These are phyloP conservation scores for Escallonia rubra DNA, from an alignment of 129 eudicot species.

Conservation along the genomic window DNA sequence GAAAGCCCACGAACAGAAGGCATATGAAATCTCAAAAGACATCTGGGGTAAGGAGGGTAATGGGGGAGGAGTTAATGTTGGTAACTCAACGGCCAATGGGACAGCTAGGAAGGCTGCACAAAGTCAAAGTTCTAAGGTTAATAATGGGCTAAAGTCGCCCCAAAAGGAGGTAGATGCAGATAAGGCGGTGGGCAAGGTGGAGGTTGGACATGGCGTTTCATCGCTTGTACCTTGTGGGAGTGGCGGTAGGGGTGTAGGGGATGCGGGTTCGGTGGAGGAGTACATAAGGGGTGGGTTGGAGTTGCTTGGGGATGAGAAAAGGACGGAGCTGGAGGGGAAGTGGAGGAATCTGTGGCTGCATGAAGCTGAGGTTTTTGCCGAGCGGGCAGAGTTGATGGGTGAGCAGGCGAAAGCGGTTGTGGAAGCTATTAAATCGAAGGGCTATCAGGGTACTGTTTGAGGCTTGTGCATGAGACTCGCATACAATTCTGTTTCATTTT, in stretches of 20 bases:
- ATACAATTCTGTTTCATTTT: too few relatives aligned
- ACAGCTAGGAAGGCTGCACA: background rate
- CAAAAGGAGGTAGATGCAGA: background rate
- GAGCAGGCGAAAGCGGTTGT: background rate
- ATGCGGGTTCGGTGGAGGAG: background rate
- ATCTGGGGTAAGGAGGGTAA: slow-evolving; percentile 41
- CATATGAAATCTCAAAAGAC: slow-evolving; percentile 43
- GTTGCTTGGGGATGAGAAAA: background rate
- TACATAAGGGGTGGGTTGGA: background rate
- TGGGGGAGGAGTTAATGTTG: background rate
- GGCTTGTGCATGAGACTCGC: too few relatives aligned
- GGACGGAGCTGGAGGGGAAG: background rate
- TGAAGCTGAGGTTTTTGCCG: background rate
- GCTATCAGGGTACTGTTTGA: background rate
- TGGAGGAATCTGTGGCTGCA: background rate
- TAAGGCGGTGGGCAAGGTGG: background rate
- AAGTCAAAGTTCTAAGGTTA: background rate
- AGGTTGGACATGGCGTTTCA: background rate
- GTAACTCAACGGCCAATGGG: background rate
- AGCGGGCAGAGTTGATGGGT: background rate
- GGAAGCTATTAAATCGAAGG: background rate
- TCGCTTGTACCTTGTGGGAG: background rate
- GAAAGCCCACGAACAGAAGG: slow-evolving; percentile 47
- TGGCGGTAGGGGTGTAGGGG: background rate
- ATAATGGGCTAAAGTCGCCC: background rate